These are phyloP conservation scores for Sporisorium iseilematis-ciliati DNA, from an alignment of 1,284 basidiomycete species.

Conservation along the genomic window DNA sequence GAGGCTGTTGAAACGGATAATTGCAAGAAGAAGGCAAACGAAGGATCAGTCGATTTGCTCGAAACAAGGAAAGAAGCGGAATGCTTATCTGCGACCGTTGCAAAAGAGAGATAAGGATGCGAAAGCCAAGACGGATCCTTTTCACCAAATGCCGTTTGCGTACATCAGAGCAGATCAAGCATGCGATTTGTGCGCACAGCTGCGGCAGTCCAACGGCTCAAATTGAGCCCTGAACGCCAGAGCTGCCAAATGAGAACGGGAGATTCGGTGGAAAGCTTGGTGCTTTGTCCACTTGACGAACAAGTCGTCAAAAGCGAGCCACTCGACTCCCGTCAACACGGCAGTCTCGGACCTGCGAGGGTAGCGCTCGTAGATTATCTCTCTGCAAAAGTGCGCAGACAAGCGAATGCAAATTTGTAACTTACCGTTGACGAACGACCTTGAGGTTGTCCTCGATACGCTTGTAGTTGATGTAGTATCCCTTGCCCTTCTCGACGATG, in stretches of 20 bases:
- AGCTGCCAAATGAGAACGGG: neutral
- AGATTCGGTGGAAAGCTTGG: neutral
- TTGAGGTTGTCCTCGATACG: conserved; percentile 69
- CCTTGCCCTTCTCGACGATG: conserved; percentile 67
- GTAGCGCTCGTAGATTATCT: neutral
- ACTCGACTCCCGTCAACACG: neutral
- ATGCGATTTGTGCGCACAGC: neutral
- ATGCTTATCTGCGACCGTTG: conserved; percentile 30
- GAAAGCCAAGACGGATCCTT: neutral
- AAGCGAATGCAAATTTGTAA: neutral
- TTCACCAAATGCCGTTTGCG: neutral
- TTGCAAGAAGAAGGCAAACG: neutral
- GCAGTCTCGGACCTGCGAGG: neutral
- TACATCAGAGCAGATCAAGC: neutral
- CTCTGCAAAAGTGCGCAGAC: neutral
- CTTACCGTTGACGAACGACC: conserved; percentile 66
- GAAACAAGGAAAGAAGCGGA: neutral
- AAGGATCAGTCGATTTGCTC: conserved; percentile 20
- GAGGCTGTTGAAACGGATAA: conserved; percentile 48
- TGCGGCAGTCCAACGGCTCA: neutral
- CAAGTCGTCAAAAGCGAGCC: neutral
- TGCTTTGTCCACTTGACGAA: neutral
- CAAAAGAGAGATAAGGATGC: neutral
- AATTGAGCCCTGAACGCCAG: neutral
- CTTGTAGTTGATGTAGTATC: conserved; percentile 69